phyloP scores from a whole-genome alignment of 192 early-diverging fungal species.

The Coemansia sp. region DNA sequence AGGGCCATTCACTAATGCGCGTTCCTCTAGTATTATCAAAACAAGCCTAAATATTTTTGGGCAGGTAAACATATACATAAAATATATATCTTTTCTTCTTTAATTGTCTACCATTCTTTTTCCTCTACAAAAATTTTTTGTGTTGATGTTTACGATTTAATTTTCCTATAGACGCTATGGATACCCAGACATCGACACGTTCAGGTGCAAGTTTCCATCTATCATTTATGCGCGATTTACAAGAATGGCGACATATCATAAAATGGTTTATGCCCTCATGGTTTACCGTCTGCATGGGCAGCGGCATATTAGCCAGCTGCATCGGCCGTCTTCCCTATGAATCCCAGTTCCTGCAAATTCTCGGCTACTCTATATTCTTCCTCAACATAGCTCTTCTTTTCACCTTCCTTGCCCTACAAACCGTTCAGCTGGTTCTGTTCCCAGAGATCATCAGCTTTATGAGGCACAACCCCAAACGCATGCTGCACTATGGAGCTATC shows the following conservation, averaged over 20 bases:
- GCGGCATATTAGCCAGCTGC: slow-evolving; percentile 44
- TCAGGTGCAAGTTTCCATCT: not conserved
- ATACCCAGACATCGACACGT: not conserved
- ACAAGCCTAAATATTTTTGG: no score
- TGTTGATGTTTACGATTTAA: slow-evolving; percentile 2
- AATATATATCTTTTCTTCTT: not conserved
- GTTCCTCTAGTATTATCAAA: no score
- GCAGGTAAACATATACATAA: no score
- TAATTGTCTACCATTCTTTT: no score
- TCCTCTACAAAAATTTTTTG: not conserved
- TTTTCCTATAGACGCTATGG: not conserved
- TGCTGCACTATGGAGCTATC: slow-evolving; percentile 51
- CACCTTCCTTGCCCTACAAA: slow-evolving; percentile 16
- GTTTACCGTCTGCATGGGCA: slow-evolving; percentile 56
- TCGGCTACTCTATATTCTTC: slow-evolving; percentile 30
- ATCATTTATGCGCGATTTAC: slow-evolving; percentile 7
- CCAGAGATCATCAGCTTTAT: slow-evolving; percentile 33
- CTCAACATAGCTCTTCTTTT: slow-evolving; percentile 28
- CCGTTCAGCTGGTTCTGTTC: slow-evolving; percentile 21
- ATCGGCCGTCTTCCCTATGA: slow-evolving; percentile 37
- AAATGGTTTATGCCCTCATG: slow-evolving; percentile 55
- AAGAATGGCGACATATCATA: slow-evolving; percentile 11
- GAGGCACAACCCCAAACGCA: slow-evolving; percentile 33
- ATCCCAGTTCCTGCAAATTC: slow-evolving; percentile 5
- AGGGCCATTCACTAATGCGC: no score